Evolutionary conservation across 805 yeast genomes (phyloP).

Genomic region (Myxozyma sirexii): DNA sequence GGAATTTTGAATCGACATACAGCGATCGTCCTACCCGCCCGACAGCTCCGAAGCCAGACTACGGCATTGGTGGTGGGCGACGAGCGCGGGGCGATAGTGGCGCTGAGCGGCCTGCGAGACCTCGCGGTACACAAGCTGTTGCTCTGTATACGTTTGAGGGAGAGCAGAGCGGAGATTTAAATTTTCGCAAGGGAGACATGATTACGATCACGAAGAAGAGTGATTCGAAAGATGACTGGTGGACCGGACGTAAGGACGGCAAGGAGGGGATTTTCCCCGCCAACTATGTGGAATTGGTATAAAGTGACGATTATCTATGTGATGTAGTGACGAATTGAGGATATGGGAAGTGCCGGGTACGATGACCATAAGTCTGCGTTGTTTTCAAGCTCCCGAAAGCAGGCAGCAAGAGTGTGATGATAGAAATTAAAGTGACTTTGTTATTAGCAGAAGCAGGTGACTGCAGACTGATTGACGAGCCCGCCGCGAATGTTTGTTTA

Average conservation of each 20-base stretch:
- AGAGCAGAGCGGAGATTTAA: conserved; percentile 88
- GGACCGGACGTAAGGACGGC: conserved; percentile 91
- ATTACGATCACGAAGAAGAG: conserved; percentile 84
- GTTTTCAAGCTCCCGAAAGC: not conserved
- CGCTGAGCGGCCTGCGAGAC: conserved; percentile 6
- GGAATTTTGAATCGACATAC: conserved; percentile 47
- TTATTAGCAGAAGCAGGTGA: not conserved
- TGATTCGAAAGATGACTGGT: conserved; percentile 94
- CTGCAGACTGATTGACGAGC: too few relatives aligned
- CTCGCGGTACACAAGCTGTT: conserved; percentile 71
- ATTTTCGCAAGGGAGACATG: conserved; percentile 93
- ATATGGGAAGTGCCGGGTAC: not conserved
- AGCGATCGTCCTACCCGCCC: conserved; percentile 49
- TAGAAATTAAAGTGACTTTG: not conserved
- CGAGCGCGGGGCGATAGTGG: conserved; percentile 12
- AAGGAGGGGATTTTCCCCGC: conserved; percentile 95
- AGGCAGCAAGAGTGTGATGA: not conserved
- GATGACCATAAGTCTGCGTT: not conserved
- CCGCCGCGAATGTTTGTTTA: not conserved
- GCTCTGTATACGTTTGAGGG: conserved; percentile 89
- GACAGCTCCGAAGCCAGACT: conserved; percentile 48
- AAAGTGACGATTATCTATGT: conserved; percentile 10
- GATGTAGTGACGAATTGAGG: not conserved
- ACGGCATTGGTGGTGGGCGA: conserved; percentile 33
- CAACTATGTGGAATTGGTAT: conserved; percentile 84